Conservation (phyloP, 768 basidiomycete genomes). For the Russula brevipes region DNA sequence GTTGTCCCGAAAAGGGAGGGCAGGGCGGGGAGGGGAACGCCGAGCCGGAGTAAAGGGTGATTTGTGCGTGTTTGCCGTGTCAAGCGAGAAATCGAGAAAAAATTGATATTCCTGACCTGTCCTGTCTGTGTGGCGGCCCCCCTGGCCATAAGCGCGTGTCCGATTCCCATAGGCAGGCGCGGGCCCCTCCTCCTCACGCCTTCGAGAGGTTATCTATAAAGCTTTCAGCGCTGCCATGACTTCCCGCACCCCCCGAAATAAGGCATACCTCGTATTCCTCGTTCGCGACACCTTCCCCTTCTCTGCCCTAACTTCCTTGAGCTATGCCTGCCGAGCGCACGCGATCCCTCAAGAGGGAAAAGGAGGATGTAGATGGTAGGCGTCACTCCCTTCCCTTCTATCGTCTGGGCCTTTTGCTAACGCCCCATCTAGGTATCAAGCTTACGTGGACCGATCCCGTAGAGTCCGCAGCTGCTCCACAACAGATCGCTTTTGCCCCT, state of each 20-base stretch:
- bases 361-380: constrained; percentile 16
- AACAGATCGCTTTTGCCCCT: constrained; percentile 51
- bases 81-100: constrained; percentile 1
- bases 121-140: constrained; percentile 5
- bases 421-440: constrained; percentile 32
- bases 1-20: not conserved
- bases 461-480: constrained; percentile 35
- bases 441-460: constrained; percentile 45
- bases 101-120: not conserved
- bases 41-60: constrained; percentile 5
- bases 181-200: not conserved
- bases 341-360: constrained; percentile 23
- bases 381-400: not conserved
- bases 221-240: constrained; percentile 3
- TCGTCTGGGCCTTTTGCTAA: not conserved
- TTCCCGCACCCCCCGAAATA: constrained; percentile 17
- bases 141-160: constrained; percentile 17
- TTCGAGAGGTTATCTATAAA: constrained; percentile 18
- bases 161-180: constrained; percentile 11
- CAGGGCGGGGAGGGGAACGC: constrained; percentile 1
- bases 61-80: not conserved
- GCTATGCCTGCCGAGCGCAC: constrained; percentile 26
- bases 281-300: constrained; percentile 3
- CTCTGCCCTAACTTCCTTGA: not conserved
- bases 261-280: constrained; percentile 11